A percentile compares a stretch with the other conserved stretches of the same genome.
Evolutionary conservation across 2,329 filamentous ascomycete genomes (phyloP).

Genomic region (Daldinia sp.): DNA sequence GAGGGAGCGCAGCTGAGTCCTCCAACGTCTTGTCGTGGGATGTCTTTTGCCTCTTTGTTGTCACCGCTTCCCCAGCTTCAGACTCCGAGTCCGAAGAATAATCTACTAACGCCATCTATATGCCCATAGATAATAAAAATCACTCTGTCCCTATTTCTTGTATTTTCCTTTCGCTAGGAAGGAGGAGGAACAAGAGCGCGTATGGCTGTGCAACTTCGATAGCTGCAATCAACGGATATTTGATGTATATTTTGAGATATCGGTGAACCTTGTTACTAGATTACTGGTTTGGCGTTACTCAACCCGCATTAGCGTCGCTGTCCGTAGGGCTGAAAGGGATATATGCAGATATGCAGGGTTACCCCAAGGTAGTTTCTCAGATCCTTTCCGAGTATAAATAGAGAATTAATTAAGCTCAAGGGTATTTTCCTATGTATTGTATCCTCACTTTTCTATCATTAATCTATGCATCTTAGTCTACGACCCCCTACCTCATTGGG

Average conservation of each 20-base stretch:
- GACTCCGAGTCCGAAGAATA: slow-evolving; percentile 53
- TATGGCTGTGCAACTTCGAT: neutral
- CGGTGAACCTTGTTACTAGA: neutral
- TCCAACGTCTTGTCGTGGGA: slow-evolving; percentile 41
- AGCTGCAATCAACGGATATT: slow-evolving; percentile 6
- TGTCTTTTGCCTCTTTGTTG: slow-evolving; percentile 47
- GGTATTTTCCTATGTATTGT: neutral
- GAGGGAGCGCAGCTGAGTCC: slow-evolving; percentile 65
- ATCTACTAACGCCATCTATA: slow-evolving; percentile 55
- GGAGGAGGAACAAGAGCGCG: neutral
- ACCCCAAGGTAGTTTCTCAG: neutral
- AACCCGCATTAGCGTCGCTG: slow-evolving; percentile 15
- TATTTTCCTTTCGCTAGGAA: neutral
- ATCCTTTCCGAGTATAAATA: neutral
- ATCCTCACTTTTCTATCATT: neutral
- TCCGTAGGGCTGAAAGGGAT: slow-evolving; percentile 34
- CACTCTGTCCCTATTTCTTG: neutral
- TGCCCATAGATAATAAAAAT: neutral
- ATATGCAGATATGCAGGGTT: slow-evolving; percentile 4
- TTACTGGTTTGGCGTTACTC: slow-evolving; percentile 6
- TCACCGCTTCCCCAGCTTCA: slow-evolving; percentile 26
- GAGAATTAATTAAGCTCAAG: neutral
- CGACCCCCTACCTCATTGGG: too few relatives aligned
- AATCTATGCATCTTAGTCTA: too few relatives aligned
- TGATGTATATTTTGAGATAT: neutral